phyloP scores from a whole-genome alignment of 2,329 filamentous ascomycete genomes.

The Colletotrichum sp. region DNA sequence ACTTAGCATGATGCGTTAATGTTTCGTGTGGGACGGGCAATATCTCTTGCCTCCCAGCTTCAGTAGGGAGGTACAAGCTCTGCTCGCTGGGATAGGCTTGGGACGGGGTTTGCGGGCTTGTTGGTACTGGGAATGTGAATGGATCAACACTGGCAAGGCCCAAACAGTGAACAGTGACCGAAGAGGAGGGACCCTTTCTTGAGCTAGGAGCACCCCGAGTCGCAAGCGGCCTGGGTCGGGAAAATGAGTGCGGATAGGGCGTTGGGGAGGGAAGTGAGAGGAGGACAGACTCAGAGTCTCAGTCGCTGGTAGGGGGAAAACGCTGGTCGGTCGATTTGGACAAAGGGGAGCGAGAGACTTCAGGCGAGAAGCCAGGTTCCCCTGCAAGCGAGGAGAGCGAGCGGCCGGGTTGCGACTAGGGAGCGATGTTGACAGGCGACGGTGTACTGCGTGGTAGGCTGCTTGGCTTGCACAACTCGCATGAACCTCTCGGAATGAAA shows the following conservation, averaged over 20 bases:
- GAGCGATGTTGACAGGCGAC: constrained; percentile 4
- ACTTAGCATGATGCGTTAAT: constrained; percentile 43
- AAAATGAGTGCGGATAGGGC: not conserved
- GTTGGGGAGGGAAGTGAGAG: not conserved
- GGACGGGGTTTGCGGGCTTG: not conserved
- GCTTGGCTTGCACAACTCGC: constrained; percentile 1
- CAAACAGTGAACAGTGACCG: not conserved
- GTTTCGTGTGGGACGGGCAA: constrained; percentile 34
- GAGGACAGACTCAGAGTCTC: not conserved
- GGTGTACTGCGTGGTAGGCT: not conserved
- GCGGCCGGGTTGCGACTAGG: not conserved
- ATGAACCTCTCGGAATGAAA: constrained; percentile 1
- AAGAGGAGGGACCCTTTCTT: not conserved
- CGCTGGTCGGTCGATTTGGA: not conserved
- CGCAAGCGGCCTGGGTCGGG: not conserved
- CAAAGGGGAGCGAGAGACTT: constrained; percentile 14
- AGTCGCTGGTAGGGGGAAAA: not conserved
- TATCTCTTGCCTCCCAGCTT: constrained; percentile 5
- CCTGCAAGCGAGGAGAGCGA: constrained; percentile 16
- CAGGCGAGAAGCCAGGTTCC: constrained; percentile 7
- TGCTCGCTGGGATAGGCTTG: constrained; percentile 4
- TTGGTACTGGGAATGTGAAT: constrained; percentile 1
- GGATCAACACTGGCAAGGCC: not conserved
- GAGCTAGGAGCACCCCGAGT: not conserved
- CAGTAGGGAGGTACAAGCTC: not conserved